Percentiles rank a stretch among this genome's conserved stretches.
Conservation (phyloP, 2,329 filamentous ascomycete species). For the Diaporthe longicolla region DNA sequence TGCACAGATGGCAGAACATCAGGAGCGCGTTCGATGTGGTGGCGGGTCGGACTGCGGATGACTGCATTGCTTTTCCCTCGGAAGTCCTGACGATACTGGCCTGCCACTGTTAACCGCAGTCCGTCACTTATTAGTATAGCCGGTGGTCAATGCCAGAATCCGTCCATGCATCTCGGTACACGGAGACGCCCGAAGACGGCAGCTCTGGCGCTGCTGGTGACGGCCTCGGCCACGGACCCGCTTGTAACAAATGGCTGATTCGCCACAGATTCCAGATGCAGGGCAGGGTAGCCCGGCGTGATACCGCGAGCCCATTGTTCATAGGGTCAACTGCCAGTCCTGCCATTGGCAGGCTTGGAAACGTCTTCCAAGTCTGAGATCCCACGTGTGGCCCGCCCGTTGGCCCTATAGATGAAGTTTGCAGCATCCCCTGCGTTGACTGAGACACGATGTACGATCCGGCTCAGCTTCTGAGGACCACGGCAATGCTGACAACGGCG, state of each 20-base stretch:
- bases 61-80: constrained; percentile 24
- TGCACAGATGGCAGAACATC: constrained; percentile 25
- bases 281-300: constrained; percentile 10
- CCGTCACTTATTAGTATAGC: constrained; percentile 18
- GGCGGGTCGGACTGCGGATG: constrained; percentile 33
- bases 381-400: constrained; percentile 42
- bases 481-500: not conserved
- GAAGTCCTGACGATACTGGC: not conserved
- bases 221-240: constrained; percentile 13
- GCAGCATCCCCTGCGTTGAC: constrained; percentile 35
- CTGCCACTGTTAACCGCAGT: constrained; percentile 6
- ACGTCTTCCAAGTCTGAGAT: constrained; percentile 23
- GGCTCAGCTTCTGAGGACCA: constrained; percentile 13
- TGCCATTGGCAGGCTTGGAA: constrained; percentile 11
- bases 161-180: constrained; percentile 30
- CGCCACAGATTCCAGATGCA: constrained; percentile 12
- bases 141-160: constrained; percentile 14
- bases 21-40: constrained; percentile 23
- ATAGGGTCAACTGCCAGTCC: constrained; percentile 10
- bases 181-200: constrained; percentile 39
- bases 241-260: not conserved
- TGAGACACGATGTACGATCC: constrained; percentile 40
- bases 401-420: constrained; percentile 28
- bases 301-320: not conserved
- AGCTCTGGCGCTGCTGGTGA: constrained; percentile 5